These are phyloP conservation scores for Starmera pachycereana DNA, from an alignment of 805 yeast genomes.

Conservation along the genomic window DNA sequence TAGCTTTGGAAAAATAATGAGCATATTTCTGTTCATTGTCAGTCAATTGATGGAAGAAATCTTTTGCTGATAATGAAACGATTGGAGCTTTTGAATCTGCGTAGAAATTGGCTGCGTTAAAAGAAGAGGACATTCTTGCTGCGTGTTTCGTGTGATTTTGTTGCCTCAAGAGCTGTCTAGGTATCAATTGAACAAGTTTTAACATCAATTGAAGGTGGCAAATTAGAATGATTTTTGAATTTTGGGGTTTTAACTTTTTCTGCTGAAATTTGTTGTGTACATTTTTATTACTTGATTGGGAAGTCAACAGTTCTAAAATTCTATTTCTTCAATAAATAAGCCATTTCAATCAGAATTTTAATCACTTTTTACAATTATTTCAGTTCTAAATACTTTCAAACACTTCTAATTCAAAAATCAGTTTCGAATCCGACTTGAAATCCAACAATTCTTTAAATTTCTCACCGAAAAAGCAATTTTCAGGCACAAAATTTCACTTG, in stretches of 20 bases:
- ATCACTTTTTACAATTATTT: too few relatives aligned
- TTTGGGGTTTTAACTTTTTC: background rate
- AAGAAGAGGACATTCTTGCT: constrained; percentile 6
- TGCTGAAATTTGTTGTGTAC: too few relatives aligned
- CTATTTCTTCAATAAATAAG: too few relatives aligned
- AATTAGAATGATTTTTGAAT: background rate
- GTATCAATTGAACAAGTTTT: constrained; percentile 1
- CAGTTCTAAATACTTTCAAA: background rate
- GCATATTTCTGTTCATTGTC: constrained; percentile 60
- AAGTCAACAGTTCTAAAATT: too few relatives aligned
- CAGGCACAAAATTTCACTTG: too few relatives aligned
- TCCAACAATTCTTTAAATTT: background rate
- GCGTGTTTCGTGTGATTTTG: constrained; percentile 1
- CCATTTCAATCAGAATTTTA: too few relatives aligned
- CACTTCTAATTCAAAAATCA: too few relatives aligned
- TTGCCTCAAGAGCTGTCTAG: constrained; percentile 3
- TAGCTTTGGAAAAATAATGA: constrained; percentile 73
- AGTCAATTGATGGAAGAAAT: constrained; percentile 58
- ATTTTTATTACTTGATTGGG: too few relatives aligned
- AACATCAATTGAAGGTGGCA: background rate
- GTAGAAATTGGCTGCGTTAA: constrained; percentile 15
- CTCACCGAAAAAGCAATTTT: background rate
- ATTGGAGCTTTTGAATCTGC: constrained; percentile 65
- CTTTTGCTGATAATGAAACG: constrained; percentile 55
- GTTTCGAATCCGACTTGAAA: background rate